Conservation (phyloP, 768 basidiomycete genomes). For the Amanita brunnescens region DNA sequence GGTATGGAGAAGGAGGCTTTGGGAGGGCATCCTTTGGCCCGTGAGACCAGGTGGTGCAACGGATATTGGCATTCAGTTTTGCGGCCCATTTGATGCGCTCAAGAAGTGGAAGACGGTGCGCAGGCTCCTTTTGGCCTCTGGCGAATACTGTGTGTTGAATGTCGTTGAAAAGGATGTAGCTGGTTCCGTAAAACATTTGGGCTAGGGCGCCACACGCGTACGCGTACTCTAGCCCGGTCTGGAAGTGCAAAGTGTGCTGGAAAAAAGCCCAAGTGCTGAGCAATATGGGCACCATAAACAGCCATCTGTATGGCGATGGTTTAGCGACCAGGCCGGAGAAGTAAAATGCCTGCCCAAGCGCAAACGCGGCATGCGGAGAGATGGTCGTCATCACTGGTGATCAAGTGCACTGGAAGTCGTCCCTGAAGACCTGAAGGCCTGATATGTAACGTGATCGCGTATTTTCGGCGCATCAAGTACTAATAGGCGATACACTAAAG, state of each 20-base stretch:
- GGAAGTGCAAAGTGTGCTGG: neutral
- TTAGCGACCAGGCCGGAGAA: slow-evolving; percentile 3
- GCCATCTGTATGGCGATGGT: slow-evolving; percentile 9
- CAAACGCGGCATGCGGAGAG: neutral
- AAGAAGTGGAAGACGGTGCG: slow-evolving; percentile 1
- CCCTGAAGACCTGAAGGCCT: too few relatives aligned
- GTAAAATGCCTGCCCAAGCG: neutral
- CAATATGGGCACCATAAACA: slow-evolving; percentile 9
- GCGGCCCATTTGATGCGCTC: slow-evolving; percentile 20
- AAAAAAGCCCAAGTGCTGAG: slow-evolving; percentile 8
- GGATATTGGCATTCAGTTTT: slow-evolving; percentile 19
- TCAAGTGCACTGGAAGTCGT: too few relatives aligned
- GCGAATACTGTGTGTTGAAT: slow-evolving; percentile 6
- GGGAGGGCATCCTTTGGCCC: slow-evolving; percentile 15
- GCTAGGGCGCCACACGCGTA: slow-evolving; percentile 7
- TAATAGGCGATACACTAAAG: too few relatives aligned
- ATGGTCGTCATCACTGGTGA: neutral
- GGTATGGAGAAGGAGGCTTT: slow-evolving; percentile 11
- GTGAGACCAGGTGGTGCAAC: slow-evolving; percentile 27
- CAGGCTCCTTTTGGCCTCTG: neutral
- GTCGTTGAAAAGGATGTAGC: slow-evolving; percentile 9
- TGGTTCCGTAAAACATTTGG: neutral
- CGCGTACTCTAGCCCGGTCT: slow-evolving; percentile 6
- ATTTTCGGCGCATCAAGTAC: too few relatives aligned
- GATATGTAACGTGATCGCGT: too few relatives aligned